These are phyloP conservation scores for Termitomyces eurrhizus DNA, from an alignment of 768 basidiomycete species.

Conservation along the genomic window DNA sequence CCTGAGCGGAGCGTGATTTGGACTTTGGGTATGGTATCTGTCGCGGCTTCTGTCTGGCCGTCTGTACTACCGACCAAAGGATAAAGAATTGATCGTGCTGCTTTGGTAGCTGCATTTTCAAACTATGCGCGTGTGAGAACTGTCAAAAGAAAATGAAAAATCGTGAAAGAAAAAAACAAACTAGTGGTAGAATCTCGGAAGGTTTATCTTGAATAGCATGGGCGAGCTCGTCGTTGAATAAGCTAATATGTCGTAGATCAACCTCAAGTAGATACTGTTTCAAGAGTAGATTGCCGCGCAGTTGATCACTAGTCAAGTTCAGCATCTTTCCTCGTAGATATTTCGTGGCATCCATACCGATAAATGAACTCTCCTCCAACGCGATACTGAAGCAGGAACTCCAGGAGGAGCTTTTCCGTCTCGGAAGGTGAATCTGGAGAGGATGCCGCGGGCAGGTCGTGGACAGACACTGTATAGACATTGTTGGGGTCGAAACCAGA, in stretches of 20 bases:
- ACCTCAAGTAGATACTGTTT: slow-evolving; percentile 88
- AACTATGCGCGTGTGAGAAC: slow-evolving; percentile 49
- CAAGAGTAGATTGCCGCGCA: slow-evolving; percentile 84
- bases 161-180: slow-evolving; percentile 49
- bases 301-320: slow-evolving; percentile 59
- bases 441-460: slow-evolving; percentile 52
- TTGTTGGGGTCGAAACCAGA: slow-evolving; percentile 85
- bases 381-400: slow-evolving; percentile 86
- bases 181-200: slow-evolving; percentile 83
- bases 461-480: slow-evolving; percentile 78
- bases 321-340: not conserved
- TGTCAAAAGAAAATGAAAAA: not conserved
- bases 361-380: slow-evolving; percentile 91
- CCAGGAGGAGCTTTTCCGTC: slow-evolving; percentile 72
- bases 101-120: slow-evolving; percentile 84
- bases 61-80: slow-evolving; percentile 60
- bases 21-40: slow-evolving; percentile 54
- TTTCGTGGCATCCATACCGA: slow-evolving; percentile 45
- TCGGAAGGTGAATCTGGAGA: slow-evolving; percentile 75
- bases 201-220: slow-evolving; percentile 88
- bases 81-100: slow-evolving; percentile 79
- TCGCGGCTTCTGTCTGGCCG: slow-evolving; percentile 35
- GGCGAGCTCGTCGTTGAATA: slow-evolving; percentile 93
- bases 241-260: slow-evolving; percentile 69
- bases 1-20: slow-evolving; percentile 90